These are phyloP conservation scores for Pugionium dolabratum DNA, from an alignment of 345 rosid species.

Conservation along the genomic window DNA sequence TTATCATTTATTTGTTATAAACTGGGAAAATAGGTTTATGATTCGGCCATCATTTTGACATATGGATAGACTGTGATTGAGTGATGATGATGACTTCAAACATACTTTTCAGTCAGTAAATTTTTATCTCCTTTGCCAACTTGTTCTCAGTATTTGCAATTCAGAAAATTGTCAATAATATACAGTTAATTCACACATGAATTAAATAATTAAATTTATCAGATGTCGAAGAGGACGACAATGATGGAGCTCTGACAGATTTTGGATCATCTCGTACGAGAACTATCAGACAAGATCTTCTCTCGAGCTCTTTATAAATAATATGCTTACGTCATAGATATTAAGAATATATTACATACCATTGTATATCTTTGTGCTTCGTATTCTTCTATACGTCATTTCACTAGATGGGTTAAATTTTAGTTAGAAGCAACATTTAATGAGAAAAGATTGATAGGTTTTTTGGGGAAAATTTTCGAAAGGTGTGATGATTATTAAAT, in stretches of 20 bases:
- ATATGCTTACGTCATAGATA: constrained; percentile 28
- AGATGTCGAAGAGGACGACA: constrained; percentile 39
- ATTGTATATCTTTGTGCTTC: constrained; percentile 18
- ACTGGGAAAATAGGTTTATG: constrained; percentile 28
- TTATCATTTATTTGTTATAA: neutral
- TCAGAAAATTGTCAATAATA: neutral
- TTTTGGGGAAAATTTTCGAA: constrained; percentile 30
- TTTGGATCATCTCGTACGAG: constrained; percentile 45
- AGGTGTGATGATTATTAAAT: constrained; percentile 39
- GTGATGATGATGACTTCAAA: constrained; percentile 23
- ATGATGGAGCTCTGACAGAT: constrained; percentile 45
- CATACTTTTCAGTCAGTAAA: neutral
- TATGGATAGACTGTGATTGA: constrained; percentile 13
- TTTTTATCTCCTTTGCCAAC: neutral
- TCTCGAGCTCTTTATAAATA: constrained; percentile 1
- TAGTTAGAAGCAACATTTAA: constrained; percentile 42
- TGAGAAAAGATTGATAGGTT: constrained; percentile 33
- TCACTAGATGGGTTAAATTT: constrained; percentile 35
- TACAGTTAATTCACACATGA: neutral
- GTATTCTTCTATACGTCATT: constrained; percentile 27
- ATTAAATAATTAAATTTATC: neutral
- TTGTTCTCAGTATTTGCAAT: neutral
- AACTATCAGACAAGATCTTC: constrained; percentile 45
- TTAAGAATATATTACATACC: neutral
- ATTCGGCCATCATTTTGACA: constrained; percentile 38